phyloP scores from a whole-genome alignment of 495 filamentous ascomycete species.

The Hypoxylon fragiforme region DNA sequence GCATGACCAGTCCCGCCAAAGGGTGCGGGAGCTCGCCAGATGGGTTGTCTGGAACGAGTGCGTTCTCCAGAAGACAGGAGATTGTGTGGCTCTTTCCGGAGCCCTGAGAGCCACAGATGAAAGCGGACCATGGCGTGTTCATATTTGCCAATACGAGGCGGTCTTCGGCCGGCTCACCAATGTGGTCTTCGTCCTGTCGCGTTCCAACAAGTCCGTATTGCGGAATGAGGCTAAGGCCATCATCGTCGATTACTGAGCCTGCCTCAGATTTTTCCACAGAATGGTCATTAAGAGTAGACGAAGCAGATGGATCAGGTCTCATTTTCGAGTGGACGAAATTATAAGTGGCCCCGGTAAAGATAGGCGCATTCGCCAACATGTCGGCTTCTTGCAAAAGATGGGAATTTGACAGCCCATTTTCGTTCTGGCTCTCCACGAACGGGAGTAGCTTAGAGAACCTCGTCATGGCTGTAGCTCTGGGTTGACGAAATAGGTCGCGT shows the following conservation, averaged over 20 bases:
- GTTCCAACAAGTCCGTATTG: constrained; percentile 24
- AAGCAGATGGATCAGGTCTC: neutral
- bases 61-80: constrained; percentile 62
- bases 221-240: neutral
- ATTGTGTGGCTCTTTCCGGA: constrained; percentile 66
- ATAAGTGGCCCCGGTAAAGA: neutral
- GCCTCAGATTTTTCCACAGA: too few species aligned
- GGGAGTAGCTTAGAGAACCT: neutral
- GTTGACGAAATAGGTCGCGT: neutral
- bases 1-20: constrained; percentile 58
- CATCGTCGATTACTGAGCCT: too few species aligned
- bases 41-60: constrained; percentile 37
- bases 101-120: constrained; percentile 67
- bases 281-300: neutral
- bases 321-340: neutral
- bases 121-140: constrained; percentile 57
- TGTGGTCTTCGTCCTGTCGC: neutral
- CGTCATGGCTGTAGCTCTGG: neutral
- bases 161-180: constrained; percentile 27
- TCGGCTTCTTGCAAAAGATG: neutral
- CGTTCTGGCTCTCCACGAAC: neutral
- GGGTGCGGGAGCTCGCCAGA: constrained; percentile 36
- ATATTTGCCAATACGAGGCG: constrained; percentile 58
- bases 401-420: neutral
- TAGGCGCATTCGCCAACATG: neutral